A percentile compares a stretch with the other conserved stretches of the same genome.
phyloP scores from a whole-genome alignment of 2,329 filamentous ascomycete species.

The Colletotrichum siamense region DNA sequence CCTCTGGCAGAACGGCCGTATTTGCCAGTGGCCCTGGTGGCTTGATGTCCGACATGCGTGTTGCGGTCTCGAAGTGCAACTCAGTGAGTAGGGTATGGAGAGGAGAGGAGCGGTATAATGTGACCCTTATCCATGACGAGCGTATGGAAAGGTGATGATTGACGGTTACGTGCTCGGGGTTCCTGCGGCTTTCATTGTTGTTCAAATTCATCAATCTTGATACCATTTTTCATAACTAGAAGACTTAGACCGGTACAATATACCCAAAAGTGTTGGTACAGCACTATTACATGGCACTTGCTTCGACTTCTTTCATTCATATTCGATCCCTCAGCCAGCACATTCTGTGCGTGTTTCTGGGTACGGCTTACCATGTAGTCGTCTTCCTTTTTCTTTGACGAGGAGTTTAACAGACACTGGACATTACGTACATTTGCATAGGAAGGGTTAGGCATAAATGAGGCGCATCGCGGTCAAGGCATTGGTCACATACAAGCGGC shows the following conservation, averaged over 20 bases:
- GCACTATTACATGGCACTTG: neutral
- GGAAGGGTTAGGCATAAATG: neutral
- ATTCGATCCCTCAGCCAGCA: neutral
- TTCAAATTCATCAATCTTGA: neutral
- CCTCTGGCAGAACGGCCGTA: constrained; percentile 58
- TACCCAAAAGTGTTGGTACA: neutral
- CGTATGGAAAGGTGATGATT: constrained; percentile 54
- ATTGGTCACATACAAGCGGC: neutral
- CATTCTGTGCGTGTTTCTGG: neutral
- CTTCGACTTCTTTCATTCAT: neutral
- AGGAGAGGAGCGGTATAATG: constrained; percentile 60
- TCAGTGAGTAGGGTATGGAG: constrained; percentile 59
- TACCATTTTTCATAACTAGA: neutral
- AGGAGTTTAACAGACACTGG: neutral
- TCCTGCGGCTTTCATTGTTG: neutral
- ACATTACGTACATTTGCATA: neutral
- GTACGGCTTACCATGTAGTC: neutral
- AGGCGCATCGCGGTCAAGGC: neutral
- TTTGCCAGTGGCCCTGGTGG: constrained; percentile 65
- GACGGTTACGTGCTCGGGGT: neutral
- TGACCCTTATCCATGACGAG: constrained; percentile 65
- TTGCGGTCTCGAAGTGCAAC: constrained; percentile 59
- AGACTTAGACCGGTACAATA: neutral
- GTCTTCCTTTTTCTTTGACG: neutral
- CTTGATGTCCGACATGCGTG: constrained; percentile 63